Evolutionary conservation across 2,329 filamentous ascomycete genomes (phyloP), one percentile per base, ranked within the genome.

Genomic region (Aspergillus cejpii): DNA sequence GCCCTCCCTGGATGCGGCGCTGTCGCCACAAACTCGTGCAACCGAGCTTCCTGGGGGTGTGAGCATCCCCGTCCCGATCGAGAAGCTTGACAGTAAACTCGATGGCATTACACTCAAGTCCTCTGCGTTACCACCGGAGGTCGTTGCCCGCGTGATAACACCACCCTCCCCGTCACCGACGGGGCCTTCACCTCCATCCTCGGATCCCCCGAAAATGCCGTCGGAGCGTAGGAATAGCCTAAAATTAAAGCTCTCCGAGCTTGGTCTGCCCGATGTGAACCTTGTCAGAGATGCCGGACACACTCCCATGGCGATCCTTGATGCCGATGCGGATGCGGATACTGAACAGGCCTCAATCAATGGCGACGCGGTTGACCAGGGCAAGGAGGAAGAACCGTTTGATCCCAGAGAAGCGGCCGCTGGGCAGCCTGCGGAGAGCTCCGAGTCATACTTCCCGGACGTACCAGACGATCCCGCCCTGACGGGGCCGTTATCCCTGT

Each of bases 21-120:
- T 71, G 15, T 69, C 68, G 5, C 64, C 67, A 3, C 58, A 59
- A 36, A 57, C 63, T 27, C 65, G 55, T 40, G 56, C 63, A 17
- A 55, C 53, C 23, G 69, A 70, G 39, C 55, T 55, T 6, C 47
- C 56, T 8, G 43, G 54, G 10, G 55, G 54, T 45, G 50, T 62
- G 39, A 62, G 65, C 26, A 57, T 71, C 6, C 63, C 69, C 2
- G 66, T 74, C 40, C 70, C 70, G 2, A 69, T 73, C 44, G 69
- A 72, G 51, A 65, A 69, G 50, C 59, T 74, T 27, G 71, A 74
- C 51, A 71, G 64, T 41, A 65, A 59, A 23, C 59, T 74, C 1
- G 71, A 74, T 47, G 70, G 71, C 5, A 74, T 74, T 45, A 73
- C 66, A 5, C 60, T 73, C 39, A 73, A 72, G 44, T 72, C 70